Evolutionary conservation across 164 flowering plant genomes (phyloP), one percentile per base, ranked within the genome.

Genomic region (Piper longum): DNA sequence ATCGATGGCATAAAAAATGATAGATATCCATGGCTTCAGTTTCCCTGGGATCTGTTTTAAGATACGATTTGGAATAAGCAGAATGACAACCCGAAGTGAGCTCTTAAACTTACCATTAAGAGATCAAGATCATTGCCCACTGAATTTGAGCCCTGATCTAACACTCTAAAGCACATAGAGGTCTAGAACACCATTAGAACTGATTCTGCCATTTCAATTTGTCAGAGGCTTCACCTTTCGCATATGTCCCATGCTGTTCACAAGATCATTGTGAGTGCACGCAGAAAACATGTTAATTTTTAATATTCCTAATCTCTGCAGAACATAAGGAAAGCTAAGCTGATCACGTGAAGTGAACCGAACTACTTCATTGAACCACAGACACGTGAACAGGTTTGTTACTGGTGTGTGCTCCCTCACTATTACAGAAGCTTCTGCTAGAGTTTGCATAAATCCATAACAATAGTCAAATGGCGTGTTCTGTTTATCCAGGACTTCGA

Each of bases 351-450:
- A 90, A 42, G 99, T 93, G 75, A 90, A 93, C 2, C 95, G 86
- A 58, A 87, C 97, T 43, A 84, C 97, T 78, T 93, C 99, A 73
- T 88, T 90, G 63, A 93, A 93, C 99, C 98, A 93, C 17, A 87
- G 82, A 81, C 97, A 93, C 95, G 81, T 88, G 68, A 93, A 77
- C 65, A 88, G 69, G 75, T 93, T 91, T 18, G 93, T 84, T 69
- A 78, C 19, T 19, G 89, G 87, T 0, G 83, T 83, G 72, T 90
- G 91, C 76, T 93, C 81, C 83, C 88, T 82, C 73, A 85, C 91
- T 59, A 90, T 88, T 57, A 90, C 41, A 17, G 96, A 90, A n/a
- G 95, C 96, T 80, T 93, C 97, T 7, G 84, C 63, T 14, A 93
- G 76, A 70, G 99, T 97, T 93, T 93, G 89, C 85, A 85, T 7